These are phyloP conservation scores for Neoascochyta sp. DNA, from an alignment of 2,329 filamentous ascomycete species.

Conservation along the genomic window DNA sequence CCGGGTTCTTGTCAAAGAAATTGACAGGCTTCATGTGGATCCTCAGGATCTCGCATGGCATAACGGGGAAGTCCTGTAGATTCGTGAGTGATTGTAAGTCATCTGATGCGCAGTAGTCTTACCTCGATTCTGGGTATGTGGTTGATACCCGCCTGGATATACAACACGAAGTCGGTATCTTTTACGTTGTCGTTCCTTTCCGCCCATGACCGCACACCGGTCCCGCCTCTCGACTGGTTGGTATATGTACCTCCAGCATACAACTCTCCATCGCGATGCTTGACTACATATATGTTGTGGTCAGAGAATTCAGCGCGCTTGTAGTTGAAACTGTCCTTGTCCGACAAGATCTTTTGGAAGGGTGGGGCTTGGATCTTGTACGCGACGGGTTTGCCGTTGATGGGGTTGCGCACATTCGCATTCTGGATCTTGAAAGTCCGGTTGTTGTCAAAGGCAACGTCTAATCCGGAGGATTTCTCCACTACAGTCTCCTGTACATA, in stretches of 20 bases:
- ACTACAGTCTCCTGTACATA: conserved; percentile 47
- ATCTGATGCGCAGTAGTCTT: too few species aligned
- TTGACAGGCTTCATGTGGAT: conserved; percentile 57
- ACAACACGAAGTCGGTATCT: conserved; percentile 56
- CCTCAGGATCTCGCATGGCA: conserved; percentile 57
- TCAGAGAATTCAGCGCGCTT: conserved; percentile 58
- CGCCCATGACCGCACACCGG: conserved; percentile 48
- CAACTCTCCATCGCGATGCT: conserved; percentile 56
- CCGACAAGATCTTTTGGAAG: conserved; percentile 51
- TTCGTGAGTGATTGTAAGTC: too few species aligned
- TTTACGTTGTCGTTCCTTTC: conserved; percentile 52
- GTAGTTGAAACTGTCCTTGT: conserved; percentile 53
- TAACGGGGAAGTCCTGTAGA: conserved; percentile 55
- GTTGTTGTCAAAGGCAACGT: conserved; percentile 45
- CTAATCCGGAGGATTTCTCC: conserved; percentile 50
- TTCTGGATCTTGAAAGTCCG: conserved; percentile 51
- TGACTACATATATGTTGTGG: conserved; percentile 57
- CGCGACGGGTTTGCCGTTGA: conserved; percentile 48
- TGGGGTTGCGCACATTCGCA: conserved; percentile 41
- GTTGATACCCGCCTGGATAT: conserved; percentile 56
- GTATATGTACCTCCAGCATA: conserved; percentile 60
- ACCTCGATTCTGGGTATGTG: conserved; percentile 53
- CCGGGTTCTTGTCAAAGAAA: conserved; percentile 58
- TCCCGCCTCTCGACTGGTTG: conserved; percentile 55
- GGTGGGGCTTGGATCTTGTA: conserved; percentile 50